These are phyloP conservation scores for Suillus americanus DNA, from an alignment of 768 basidiomycete species.

Conservation along the genomic window DNA sequence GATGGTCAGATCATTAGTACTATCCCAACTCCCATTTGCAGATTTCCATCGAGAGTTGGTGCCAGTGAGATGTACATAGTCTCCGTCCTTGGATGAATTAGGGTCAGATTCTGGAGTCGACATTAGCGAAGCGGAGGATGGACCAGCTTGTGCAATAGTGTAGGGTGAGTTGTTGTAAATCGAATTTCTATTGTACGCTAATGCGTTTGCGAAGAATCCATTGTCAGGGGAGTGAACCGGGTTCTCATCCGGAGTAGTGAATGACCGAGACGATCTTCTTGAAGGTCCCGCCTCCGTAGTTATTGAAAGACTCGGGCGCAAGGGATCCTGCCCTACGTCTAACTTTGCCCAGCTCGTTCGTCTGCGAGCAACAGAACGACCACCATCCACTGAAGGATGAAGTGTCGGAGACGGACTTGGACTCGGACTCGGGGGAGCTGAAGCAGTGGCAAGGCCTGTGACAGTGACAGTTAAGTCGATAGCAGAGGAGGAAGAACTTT, in stretches of 20 bases:
- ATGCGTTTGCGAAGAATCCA: slow-evolving; percentile 33
- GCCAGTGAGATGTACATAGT: slow-evolving; percentile 56
- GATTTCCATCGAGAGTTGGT: slow-evolving; percentile 44
- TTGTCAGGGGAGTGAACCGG: slow-evolving; percentile 48
- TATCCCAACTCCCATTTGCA: slow-evolving; percentile 25
- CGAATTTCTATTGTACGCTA: background rate
- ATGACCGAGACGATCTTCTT: slow-evolving; percentile 19
- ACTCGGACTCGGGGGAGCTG: slow-evolving; percentile 34
- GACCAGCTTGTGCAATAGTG: slow-evolving; percentile 41
- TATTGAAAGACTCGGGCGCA: slow-evolving; percentile 36
- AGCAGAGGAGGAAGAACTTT: slow-evolving; percentile 53
- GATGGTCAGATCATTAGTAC: slow-evolving; percentile 21
- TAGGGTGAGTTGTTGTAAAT: slow-evolving; percentile 13
- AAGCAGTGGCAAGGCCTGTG: slow-evolving; percentile 40
- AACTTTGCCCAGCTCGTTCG: slow-evolving; percentile 58
- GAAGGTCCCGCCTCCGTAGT: slow-evolving; percentile 23
- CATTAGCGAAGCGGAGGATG: slow-evolving; percentile 55
- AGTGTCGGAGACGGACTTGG: slow-evolving; percentile 45
- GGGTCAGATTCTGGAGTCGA: slow-evolving; percentile 27
- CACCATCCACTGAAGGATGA: slow-evolving; percentile 32
- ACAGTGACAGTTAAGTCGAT: slow-evolving; percentile 51
- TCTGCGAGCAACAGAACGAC: slow-evolving; percentile 42
- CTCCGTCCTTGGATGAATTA: slow-evolving; percentile 54
- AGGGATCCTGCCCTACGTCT: slow-evolving; percentile 48
- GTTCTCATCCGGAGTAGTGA: slow-evolving; percentile 37